Conservation (phyloP, 768 basidiomycete species). For the Tricholoma hemisulphureum region DNA sequence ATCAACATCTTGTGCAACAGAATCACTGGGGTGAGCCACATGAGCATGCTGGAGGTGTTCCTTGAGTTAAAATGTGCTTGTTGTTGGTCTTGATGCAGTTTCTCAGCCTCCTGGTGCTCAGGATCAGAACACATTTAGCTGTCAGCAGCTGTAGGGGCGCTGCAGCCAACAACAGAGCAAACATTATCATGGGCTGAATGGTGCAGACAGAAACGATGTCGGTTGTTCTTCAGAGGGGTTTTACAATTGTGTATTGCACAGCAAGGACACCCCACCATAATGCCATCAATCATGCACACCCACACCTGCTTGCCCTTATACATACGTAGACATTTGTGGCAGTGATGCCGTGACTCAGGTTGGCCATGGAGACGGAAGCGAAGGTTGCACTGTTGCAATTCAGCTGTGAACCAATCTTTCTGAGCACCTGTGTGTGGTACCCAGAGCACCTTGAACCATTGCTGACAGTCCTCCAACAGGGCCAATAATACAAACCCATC, state of each 20-base stretch:
- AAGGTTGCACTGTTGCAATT: constrained; percentile 23
- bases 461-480: not conserved
- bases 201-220: constrained; percentile 21
- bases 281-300: not conserved
- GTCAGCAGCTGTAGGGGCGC: not conserved
- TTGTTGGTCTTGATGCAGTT: constrained; percentile 13
- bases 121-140: constrained; percentile 18
- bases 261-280: constrained; percentile 8
- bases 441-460: not conserved
- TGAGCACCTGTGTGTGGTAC: too few species aligned
- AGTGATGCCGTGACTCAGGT: constrained; percentile 23
- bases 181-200: constrained; percentile 10
- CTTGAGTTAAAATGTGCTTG: constrained; percentile 26
- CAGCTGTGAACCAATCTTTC: constrained; percentile 13
- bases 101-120: constrained; percentile 23
- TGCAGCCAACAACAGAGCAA: constrained; percentile 26
- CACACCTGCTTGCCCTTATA: not conserved
- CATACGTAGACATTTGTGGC: constrained; percentile 22
- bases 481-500: not conserved
- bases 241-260: not conserved
- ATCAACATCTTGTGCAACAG: not conserved
- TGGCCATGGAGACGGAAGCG: constrained; percentile 23
- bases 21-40: not conserved
- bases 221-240: constrained; percentile 13
- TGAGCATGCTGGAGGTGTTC: not conserved